Evolutionary conservation across 805 yeast species (phyloP), one percentile per base, ranked within the genome.

Genomic region (Candida sithepensis): DNA sequence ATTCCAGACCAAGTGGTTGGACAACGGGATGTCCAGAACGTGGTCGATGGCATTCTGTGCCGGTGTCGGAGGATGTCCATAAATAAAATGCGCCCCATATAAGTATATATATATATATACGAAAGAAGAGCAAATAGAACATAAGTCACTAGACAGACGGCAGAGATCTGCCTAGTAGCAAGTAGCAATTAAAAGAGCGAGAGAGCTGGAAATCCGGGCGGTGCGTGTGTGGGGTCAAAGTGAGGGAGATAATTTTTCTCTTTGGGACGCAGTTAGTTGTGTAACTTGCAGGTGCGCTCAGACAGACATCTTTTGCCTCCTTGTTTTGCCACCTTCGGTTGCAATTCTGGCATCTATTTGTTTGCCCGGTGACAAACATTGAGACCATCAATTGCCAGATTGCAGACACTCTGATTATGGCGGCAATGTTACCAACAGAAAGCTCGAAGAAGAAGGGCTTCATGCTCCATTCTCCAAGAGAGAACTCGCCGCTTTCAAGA

Each of bases 31-130:
- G 74, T 78, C 84, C 56, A 65, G 77, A 51, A 78, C 85, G 4
- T 82, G 86, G 86, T 65, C 78, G 42, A 66, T 80, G 51, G 82
- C 85, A 0, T 81, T 72, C 60, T 67, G 81, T 44, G 85, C 81
- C 41, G 85, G 84, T 12, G 58, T 68, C 46, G 65, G 69, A 1
- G 67, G 65, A 6, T 49, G 48, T 37, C 41, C 33, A 24, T 21
- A 37, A 20, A 18, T 2, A 5, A 12, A 7, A 6, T 9, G 37
- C 22, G 7, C 10, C 30, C 30, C 10, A 7, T 19, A 26, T 14
- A 26, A n/a, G 20, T 34, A 34, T n/a, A n/a, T 16, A 34, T 34
- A 34, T 34, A 34, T 34, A 34, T 16, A 34, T 12, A 30, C 16
- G 28, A 24, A 24, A 7, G 10, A 7, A 10, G 6, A 24, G 28